A percentile compares a stretch with the other conserved stretches of the same genome.
These are phyloP conservation scores for Aureobasidium sp. DNA, from an alignment of 2,329 filamentous ascomycete genomes.

Conservation along the genomic window DNA sequence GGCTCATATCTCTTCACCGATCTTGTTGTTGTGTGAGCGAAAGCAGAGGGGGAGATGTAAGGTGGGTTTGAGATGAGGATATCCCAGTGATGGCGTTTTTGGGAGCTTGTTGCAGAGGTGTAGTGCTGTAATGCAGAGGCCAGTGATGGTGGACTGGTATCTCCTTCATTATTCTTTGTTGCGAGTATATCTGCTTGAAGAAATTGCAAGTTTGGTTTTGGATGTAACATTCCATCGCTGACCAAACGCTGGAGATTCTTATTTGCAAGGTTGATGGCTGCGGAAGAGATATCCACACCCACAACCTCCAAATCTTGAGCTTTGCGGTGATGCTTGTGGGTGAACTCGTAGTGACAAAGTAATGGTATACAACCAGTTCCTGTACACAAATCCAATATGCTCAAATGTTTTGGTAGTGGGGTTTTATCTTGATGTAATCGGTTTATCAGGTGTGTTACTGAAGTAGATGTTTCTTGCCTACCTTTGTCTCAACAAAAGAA, in stretches of 20 bases:
- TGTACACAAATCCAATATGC: slow-evolving; percentile 77
- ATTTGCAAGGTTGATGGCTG: slow-evolving; percentile 56
- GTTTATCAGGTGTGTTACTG: slow-evolving; percentile 25
- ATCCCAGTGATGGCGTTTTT: slow-evolving; percentile 29
- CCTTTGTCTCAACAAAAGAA: background rate
- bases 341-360: slow-evolving; percentile 53
- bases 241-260: slow-evolving; percentile 42
- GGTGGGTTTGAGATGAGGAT: slow-evolving; percentile 84
- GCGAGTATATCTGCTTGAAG: slow-evolving; percentile 27
- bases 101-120: background rate
- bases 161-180: background rate
- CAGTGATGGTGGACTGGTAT: background rate
- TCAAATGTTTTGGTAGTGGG: slow-evolving; percentile 31
- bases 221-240: background rate
- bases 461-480: slow-evolving; percentile 41
- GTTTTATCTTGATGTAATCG: slow-evolving; percentile 19
- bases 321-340: slow-evolving; percentile 8
- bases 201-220: slow-evolving; percentile 18
- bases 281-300: slow-evolving; percentile 65
- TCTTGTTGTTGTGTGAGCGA: slow-evolving; percentile 53
- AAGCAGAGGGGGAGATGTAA: slow-evolving; percentile 66
- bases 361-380: slow-evolving; percentile 87
- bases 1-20: slow-evolving; percentile 82
- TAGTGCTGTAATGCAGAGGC: background rate
- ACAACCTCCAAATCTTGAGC: slow-evolving; percentile 37